A percentile compares a stretch with the other conserved stretches of the same genome.
These are phyloP conservation scores for Alternaria burnsii DNA, from an alignment of 2,329 filamentous ascomycete species.

Conservation along the genomic window DNA sequence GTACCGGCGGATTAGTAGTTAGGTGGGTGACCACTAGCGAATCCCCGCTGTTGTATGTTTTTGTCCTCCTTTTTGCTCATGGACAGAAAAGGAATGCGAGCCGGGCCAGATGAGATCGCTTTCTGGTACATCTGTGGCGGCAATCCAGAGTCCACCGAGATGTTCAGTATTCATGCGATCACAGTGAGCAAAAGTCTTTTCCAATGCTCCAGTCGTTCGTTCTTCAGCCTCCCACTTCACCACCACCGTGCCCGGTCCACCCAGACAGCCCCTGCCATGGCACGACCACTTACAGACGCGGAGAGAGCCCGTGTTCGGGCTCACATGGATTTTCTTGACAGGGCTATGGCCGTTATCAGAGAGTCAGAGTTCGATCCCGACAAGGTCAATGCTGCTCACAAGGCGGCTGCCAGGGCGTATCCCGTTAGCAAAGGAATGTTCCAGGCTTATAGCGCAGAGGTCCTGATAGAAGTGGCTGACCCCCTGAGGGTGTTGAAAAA, in stretches of 20 bases:
- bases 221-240: constrained; percentile 7
- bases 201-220: not conserved
- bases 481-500: not conserved
- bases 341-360: not conserved
- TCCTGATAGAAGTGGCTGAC: not conserved
- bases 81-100: too few relatives aligned
- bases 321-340: not conserved
- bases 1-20: too few relatives aligned
- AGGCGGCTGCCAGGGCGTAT: constrained; percentile 6
- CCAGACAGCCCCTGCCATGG: constrained; percentile 3
- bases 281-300: not conserved
- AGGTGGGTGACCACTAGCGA: too few relatives aligned
- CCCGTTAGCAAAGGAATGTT: not conserved
- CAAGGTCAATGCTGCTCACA: not conserved
- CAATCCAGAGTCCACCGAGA: too few relatives aligned
- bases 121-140: too few relatives aligned
- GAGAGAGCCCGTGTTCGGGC: constrained; percentile 6
- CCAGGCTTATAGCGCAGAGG: not conserved
- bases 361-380: constrained; percentile 4
- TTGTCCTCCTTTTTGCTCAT: too few relatives aligned
- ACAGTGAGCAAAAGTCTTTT: not conserved
- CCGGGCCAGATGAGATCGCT: too few relatives aligned
- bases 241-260: not conserved
- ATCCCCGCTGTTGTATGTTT: too few relatives aligned
- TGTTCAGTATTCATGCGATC: not conserved